These are phyloP conservation scores for Solanum bulbocastanum DNA, from an alignment of 257 asterid species.

Conservation along the genomic window DNA sequence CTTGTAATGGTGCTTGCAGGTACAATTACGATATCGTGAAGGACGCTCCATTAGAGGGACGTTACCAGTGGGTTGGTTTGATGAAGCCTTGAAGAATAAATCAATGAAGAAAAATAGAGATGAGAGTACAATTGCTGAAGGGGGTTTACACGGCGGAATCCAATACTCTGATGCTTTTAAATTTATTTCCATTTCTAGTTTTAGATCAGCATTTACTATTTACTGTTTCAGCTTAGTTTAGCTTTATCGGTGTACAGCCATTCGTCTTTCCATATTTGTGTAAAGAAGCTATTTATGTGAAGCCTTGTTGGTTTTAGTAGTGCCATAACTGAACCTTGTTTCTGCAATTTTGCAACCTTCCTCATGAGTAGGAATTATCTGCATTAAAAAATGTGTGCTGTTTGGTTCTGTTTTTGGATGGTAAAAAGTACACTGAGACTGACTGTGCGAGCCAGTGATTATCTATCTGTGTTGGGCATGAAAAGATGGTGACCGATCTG, in stretches of 20 bases:
- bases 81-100: constrained; percentile 26
- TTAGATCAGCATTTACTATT: constrained; percentile 13
- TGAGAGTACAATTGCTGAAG: background rate
- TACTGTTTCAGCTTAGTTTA: constrained; percentile 6
- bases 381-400: background rate
- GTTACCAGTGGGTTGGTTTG: constrained; percentile 23
- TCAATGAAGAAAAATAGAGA: background rate
- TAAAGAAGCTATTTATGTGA: constrained; percentile 28
- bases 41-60: constrained; percentile 12
- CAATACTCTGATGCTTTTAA: background rate
- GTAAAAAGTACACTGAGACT: background rate
- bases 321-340: background rate
- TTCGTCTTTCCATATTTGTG: constrained; percentile 18
- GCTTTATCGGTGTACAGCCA: constrained; percentile 32
- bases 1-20: constrained; percentile 7
- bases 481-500: background rate
- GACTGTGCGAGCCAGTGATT: background rate
- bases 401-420: background rate
- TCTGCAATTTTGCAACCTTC: background rate
- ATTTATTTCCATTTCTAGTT: background rate
- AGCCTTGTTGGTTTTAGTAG: constrained; percentile 14
- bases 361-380: background rate
- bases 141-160: constrained; percentile 4
- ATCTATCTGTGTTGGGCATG: background rate
- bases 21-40: constrained; percentile 19